A percentile compares a stretch with the other conserved stretches of the same genome.
These are phyloP conservation scores for Epichloe gansuensis DNA, from an alignment of 2,329 filamentous ascomycete genomes.

Conservation along the genomic window DNA sequence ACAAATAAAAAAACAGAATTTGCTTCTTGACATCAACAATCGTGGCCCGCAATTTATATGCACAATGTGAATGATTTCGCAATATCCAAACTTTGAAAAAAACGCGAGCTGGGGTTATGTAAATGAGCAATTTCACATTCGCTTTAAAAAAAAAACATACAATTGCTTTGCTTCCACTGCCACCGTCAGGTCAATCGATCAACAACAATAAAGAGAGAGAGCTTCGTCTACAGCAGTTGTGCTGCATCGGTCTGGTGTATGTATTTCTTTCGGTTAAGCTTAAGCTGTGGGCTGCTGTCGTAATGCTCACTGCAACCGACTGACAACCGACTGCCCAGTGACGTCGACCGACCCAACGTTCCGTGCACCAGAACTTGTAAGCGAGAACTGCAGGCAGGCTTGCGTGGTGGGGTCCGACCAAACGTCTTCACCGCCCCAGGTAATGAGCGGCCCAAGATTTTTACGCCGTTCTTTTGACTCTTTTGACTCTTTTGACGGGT, in stretches of 20 bases:
- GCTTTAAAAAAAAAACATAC: no score
- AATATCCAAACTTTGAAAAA: not conserved
- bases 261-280: not conserved
- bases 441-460: slow-evolving; percentile 13
- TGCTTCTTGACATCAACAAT: slow-evolving; percentile 6
- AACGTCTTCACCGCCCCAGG: slow-evolving; percentile 16
- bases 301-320: not conserved
- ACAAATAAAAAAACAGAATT: slow-evolving; percentile 17
- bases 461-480: slow-evolving; percentile 13
- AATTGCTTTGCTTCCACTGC: no score
- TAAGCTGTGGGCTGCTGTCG: slow-evolving; percentile 3
- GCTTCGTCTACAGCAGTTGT: not conserved
- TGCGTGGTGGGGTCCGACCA: slow-evolving; percentile 7
- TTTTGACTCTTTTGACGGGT: slow-evolving; percentile 3
- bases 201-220: no score
- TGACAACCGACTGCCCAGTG: not conserved
- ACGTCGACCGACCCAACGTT: not conserved
- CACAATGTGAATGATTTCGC: not conserved
- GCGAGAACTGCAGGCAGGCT: not conserved
- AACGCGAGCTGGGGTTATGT: no score
- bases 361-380: not conserved
- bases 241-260: not conserved
- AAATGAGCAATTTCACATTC: no score
- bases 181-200: no score
- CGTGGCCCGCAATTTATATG: slow-evolving; percentile 1